Base-by-base conservation (phyloP, 805 yeast genomes). In the Maudiozyma pseudohumilis region DNA sequence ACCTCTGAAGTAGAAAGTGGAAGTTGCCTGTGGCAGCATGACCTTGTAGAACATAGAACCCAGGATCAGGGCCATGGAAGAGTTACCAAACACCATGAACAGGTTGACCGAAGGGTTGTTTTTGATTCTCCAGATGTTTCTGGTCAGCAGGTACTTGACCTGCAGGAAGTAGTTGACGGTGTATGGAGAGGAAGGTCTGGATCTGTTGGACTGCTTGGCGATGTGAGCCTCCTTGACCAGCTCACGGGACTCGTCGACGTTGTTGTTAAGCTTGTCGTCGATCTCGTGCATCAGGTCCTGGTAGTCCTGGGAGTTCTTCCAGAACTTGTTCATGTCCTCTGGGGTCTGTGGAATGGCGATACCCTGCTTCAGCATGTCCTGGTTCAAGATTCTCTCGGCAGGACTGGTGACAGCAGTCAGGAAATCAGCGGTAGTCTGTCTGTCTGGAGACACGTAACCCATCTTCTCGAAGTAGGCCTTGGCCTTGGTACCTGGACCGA, bases 371-470 rank as follows among this genome's bases (percentile, higher is more conserved):
- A 72, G 50, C 39, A 47, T 57, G 3, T 52, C 54, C 37, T 56
- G 59, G 38, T 59, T 48, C 42, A 74, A 74, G 8, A 64, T 52
- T 51, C 81, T 66, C 54, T 73, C 80, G 13, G 55, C 42, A 21
- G 80, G 75, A 42, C 69, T 64, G 5, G 80, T 73, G 39, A 74
- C 55, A 6, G 78, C 68, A 3, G 80, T 73, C 52, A 74, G 59
- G 54, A 63, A 74, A 49, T 74, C 79, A 18, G 77, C 77, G 37
- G 78, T 72, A 19, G 80, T 72, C 56, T 70, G 77, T 52, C 80
- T 69, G 25, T 61, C 61, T 17, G 77, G 74, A 47, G 77, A 72
- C 4, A 64, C 62, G 52, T 65, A 75, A 29, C 81, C 81, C 77
- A 74, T 69, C 16, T 61, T 64, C 30, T 60, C 41, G 50, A 75